Evolutionary conservation across 306 rosid species (phyloP).

Genomic region (Comarum palustre): DNA sequence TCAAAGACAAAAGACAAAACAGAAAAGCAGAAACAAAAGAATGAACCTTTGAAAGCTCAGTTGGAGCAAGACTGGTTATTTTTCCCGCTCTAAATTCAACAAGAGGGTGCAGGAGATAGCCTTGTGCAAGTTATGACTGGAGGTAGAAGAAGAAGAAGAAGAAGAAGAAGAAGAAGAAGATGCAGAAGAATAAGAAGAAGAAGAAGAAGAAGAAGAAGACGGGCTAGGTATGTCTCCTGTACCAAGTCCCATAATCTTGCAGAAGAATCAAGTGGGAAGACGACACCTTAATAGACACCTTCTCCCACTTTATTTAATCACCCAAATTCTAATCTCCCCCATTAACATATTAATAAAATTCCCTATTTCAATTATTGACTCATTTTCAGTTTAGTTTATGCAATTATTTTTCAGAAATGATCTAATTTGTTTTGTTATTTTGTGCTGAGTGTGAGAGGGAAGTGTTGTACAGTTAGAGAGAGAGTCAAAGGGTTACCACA

Average conservation of each 20-base stretch:
- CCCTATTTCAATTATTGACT: slow-evolving; percentile 21
- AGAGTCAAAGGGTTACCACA: slow-evolving; percentile 43
- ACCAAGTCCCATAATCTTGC: slow-evolving; percentile 33
- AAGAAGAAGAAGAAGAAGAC: background rate
- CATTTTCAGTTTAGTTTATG: background rate
- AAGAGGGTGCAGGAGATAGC: slow-evolving; percentile 15
- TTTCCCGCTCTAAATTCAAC: slow-evolving; percentile 40
- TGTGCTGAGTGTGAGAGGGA: slow-evolving; percentile 22
- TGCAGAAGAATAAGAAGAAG: too few relatives aligned
- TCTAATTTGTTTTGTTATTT: slow-evolving; percentile 11
- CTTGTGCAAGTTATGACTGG: slow-evolving; percentile 3
- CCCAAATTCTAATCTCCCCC: slow-evolving; percentile 6
- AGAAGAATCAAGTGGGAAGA: slow-evolving; percentile 39
- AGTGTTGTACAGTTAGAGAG: slow-evolving; percentile 14
- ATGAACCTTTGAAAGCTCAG: slow-evolving; percentile 38
- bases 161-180: background rate
- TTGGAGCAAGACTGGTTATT: slow-evolving; percentile 20
- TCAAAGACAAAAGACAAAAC: background rate
- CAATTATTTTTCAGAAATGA: background rate
- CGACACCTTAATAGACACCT: slow-evolving; percentile 41
- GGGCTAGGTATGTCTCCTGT: slow-evolving; percentile 1
- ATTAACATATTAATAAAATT: slow-evolving; percentile 19
- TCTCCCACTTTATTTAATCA: slow-evolving; percentile 18
- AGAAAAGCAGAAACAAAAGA: slow-evolving; percentile 5
- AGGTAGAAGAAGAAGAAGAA: slow-evolving; percentile 5